Evolutionary conservation across 306 rosid genomes (phyloP).

Genomic region (Vigna unguiculata): DNA sequence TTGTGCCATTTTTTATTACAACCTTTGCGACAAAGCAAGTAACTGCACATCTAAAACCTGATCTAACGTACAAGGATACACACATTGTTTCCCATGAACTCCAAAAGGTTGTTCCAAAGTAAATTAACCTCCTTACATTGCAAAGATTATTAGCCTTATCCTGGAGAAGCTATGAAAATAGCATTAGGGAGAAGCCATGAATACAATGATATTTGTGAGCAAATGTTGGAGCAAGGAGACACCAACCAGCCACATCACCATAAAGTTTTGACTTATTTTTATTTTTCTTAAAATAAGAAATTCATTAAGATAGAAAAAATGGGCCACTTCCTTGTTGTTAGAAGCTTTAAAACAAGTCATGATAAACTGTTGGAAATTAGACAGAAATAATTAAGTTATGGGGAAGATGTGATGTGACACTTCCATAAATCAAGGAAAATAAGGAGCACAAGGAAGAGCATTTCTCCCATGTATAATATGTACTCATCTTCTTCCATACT

Average conservation of each 20-base stretch:
- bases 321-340: neutral
- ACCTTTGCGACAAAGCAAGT: neutral
- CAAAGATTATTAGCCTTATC: neutral
- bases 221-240: neutral
- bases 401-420: conserved; percentile 10
- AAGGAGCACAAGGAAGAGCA: conserved; percentile 3
- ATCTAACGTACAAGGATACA: neutral
- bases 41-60: neutral
- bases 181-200: neutral
- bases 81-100: neutral
- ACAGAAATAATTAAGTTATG: neutral
- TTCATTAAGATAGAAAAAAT: neutral
- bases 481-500: neutral
- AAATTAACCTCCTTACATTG: neutral
- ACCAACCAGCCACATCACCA: neutral
- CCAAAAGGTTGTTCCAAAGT: neutral
- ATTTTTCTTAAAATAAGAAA: conserved; percentile 1
- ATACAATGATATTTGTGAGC: neutral
- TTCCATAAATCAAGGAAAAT: neutral
- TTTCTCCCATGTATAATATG: neutral
- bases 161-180: neutral
- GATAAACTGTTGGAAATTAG: conserved; percentile 5
- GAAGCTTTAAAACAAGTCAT: neutral
- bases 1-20: neutral
- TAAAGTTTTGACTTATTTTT: neutral